Conservation (phyloP, 2,329 filamentous ascomycete genomes). For the Pyrenochaeta sp. region DNA sequence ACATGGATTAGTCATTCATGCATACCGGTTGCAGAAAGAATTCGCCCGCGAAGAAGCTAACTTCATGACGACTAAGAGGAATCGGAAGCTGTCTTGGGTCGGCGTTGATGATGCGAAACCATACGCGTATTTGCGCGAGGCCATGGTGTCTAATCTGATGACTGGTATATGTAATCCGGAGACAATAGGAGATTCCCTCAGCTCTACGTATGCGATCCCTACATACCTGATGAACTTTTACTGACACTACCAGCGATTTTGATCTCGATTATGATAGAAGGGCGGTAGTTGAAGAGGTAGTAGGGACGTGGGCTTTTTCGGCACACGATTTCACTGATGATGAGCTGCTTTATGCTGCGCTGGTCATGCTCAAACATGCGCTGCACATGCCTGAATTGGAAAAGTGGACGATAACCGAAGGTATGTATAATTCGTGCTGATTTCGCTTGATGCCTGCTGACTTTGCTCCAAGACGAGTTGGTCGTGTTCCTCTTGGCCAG, state of each 20-base stretch:
- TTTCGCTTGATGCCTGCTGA: conserved; percentile 24
- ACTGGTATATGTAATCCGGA: conserved; percentile 82
- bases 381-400: conserved; percentile 82
- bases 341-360: conserved; percentile 85
- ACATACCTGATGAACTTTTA: background rate
- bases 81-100: conserved; percentile 90
- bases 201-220: conserved; percentile 61
- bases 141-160: conserved; percentile 93
- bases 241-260: conserved; percentile 63
- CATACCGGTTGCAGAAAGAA: conserved; percentile 82
- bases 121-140: conserved; percentile 88
- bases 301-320: conserved; percentile 86
- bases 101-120: conserved; percentile 85
- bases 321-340: conserved; percentile 91
- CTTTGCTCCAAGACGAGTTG: conserved; percentile 70
- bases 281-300: conserved; percentile 69
- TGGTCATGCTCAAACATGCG: conserved; percentile 89
- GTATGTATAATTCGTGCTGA: conserved; percentile 60
- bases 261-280: conserved; percentile 72
- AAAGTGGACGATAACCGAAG: conserved; percentile 79
- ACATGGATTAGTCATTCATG: conserved; percentile 80
- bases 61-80: conserved; percentile 75
- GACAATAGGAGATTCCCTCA: conserved; percentile 69
- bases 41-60: conserved; percentile 76
- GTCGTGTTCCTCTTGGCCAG: conserved; percentile 87